A percentile compares a stretch with the other conserved stretches of the same genome.
Evolutionary conservation across 805 yeast species (phyloP).

Genomic region (Scheffersomyces lignosus): DNA sequence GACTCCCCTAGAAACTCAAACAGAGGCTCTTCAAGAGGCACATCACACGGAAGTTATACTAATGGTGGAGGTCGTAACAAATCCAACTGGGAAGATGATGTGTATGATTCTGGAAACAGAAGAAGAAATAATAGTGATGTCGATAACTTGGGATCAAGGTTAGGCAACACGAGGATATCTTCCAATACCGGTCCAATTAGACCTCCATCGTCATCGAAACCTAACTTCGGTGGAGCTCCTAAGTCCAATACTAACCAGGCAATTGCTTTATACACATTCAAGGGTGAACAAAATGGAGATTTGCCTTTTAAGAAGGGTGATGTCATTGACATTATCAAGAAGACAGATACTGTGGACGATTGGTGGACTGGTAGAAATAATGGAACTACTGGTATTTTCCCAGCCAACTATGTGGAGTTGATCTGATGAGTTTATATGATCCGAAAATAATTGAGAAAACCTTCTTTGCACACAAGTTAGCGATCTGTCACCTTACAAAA

Average conservation of each 20-base stretch:
- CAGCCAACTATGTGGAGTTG: constrained; percentile 93
- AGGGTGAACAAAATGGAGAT: constrained; percentile 93
- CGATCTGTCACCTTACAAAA: too few relatives aligned
- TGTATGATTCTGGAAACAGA: constrained; percentile 55
- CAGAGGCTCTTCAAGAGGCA: constrained; percentile 24
- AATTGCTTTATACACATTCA: constrained; percentile 83
- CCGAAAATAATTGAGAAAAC: too few relatives aligned
- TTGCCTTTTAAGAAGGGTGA: constrained; percentile 93
- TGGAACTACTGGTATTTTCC: constrained; percentile 89
- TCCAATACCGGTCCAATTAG: constrained; percentile 29
- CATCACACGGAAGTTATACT: constrained; percentile 13
- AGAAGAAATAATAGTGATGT: constrained; percentile 35
- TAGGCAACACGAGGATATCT: constrained; percentile 30
- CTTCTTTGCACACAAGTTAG: too few relatives aligned
- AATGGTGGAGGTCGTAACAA: constrained; percentile 21
- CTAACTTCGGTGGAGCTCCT: constrained; percentile 37
- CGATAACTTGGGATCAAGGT: constrained; percentile 34
- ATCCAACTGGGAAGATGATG: constrained; percentile 82
- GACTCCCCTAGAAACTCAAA: constrained; percentile 16
- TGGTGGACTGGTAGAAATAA: constrained; percentile 98
- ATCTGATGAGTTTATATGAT: too few relatives aligned
- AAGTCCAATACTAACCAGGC: constrained; percentile 67
- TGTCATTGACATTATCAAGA: constrained; percentile 80
- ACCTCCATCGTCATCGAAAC: constrained; percentile 39
- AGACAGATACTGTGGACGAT: constrained; percentile 86